These are phyloP conservation scores for Blastocystis hominis DNA, from an alignment of 352 stramenopile genomes.

Conservation along the genomic window DNA sequence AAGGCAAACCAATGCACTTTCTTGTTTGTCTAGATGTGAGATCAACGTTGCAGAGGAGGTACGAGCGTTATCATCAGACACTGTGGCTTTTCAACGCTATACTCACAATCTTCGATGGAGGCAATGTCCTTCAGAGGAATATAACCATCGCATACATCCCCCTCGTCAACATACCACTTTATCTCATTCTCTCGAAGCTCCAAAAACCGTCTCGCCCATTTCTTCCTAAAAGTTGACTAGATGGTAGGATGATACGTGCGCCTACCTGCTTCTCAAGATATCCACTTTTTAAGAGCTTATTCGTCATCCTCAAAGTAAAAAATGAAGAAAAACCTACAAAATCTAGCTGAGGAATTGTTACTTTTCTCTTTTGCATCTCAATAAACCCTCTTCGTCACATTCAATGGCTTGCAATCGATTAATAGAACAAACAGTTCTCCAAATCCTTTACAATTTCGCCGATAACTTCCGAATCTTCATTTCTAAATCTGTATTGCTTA, in stretches of 20 bases:
- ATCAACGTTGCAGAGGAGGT: not conserved
- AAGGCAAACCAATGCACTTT: constrained; percentile 55
- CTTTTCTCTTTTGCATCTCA: not conserved
- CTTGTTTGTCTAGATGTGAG: constrained; percentile 28
- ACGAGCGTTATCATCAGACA: constrained; percentile 40
- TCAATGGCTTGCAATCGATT: no score
- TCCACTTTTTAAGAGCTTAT: constrained; percentile 55
- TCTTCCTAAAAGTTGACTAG: constrained; percentile 56
- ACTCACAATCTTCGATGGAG: constrained; percentile 34
- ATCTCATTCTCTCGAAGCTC: constrained; percentile 41
- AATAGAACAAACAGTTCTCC: not conserved
- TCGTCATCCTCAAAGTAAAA: constrained; percentile 12
- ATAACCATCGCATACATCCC: constrained; percentile 12
- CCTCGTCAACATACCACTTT: constrained; percentile 39
- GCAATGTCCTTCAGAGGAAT: constrained; percentile 55
- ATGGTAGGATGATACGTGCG: not conserved
- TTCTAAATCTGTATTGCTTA: not conserved
- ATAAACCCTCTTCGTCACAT: no score
- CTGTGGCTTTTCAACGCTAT: constrained; percentile 47
- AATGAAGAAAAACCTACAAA: not conserved
- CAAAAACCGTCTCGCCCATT: constrained; percentile 20
- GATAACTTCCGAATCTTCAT: not conserved
- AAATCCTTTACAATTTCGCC: constrained; percentile 17
- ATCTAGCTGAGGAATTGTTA: not conserved
- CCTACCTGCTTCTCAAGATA: constrained; percentile 58